These are phyloP conservation scores for Epichloe amarillans DNA, from an alignment of 2,329 filamentous ascomycete species.

Conservation along the genomic window DNA sequence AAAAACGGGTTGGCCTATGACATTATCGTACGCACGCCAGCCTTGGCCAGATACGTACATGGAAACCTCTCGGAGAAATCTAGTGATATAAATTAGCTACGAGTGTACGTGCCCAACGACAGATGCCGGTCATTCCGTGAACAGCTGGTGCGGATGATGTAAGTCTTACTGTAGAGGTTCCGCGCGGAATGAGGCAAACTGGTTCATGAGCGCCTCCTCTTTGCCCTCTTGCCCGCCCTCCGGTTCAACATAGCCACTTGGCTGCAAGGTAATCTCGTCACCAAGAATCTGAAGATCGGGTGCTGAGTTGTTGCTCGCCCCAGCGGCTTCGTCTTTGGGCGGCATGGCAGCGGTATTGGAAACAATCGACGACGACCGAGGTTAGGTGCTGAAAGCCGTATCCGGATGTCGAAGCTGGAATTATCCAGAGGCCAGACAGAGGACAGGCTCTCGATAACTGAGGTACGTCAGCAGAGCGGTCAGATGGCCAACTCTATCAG, in stretches of 20 bases:
- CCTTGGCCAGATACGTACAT: slow-evolving; percentile 85
- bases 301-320: slow-evolving; percentile 32
- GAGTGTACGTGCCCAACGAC: background rate
- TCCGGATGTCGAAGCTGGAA: background rate
- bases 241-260: slow-evolving; percentile 51
- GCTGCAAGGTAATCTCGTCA: slow-evolving; percentile 61
- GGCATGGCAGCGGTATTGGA: slow-evolving; percentile 14
- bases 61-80: slow-evolving; percentile 87
- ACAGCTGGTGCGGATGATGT: background rate
- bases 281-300: slow-evolving; percentile 70
- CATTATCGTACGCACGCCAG: slow-evolving; percentile 86
- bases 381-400: no score
- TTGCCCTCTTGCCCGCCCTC: slow-evolving; percentile 34
- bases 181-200: slow-evolving; percentile 75
- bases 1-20: slow-evolving; percentile 86
- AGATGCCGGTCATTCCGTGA: background rate
- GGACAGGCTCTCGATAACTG: background rate
- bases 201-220: slow-evolving; percentile 61
- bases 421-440: background rate
- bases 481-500: background rate
- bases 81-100: slow-evolving; percentile 19
- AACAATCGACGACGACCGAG: background rate
- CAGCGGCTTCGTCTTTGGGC: slow-evolving; percentile 16
- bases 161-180: slow-evolving; percentile 43
- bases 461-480: background rate